Evolutionary conservation across 257 asterid species (phyloP), one percentile per base, ranked within the genome.

Genomic region (Eucommia ulmoides): DNA sequence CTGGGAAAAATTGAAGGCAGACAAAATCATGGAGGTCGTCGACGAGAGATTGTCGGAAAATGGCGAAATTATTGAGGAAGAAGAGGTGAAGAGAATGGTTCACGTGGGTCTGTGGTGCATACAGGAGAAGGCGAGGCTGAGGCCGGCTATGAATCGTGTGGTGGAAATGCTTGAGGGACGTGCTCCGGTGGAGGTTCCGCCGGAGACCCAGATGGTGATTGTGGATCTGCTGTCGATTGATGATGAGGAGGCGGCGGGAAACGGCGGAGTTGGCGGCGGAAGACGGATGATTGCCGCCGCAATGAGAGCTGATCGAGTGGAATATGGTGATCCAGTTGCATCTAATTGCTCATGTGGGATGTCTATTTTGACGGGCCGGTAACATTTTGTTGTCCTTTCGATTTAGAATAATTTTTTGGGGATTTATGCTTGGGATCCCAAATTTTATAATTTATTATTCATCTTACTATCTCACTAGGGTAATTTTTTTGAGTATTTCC

Each of bases 81-180:
- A 48, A 5, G 68, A 65, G 25, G 64, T 82, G 65, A 67, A 45
- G 66, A 77, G 66, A 42, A 47, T 79, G 78, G 85, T 72, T 0
- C 48, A 55, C 18, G 61, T 75, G 42, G 85, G 88, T 0, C 48
- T 85, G 67, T 79, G 91, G 93, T 85, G 96, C 63, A 76, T 85
- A 33, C 96, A 85, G 44, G 96, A 85, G 55, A 63, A 65, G 65
- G 64, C 93, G 1, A 69, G 38, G 69, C 56, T 55, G 3, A 63
- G 96, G 74, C 96, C 96, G 5, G 73, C 65, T 24, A 85, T 85
- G 96, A 61, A 59, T 8, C 52, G 14, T 18, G 93, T 85, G 24
- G 93, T 85, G 23, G 96, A 85, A n/a, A 85, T 85, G 96, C 49
- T 85, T 0, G 92, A 82, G 52, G 83, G 88, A 19, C 74, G 84